Conservation (phyloP, 129 eudicot genomes). For the Artemisia annua region DNA sequence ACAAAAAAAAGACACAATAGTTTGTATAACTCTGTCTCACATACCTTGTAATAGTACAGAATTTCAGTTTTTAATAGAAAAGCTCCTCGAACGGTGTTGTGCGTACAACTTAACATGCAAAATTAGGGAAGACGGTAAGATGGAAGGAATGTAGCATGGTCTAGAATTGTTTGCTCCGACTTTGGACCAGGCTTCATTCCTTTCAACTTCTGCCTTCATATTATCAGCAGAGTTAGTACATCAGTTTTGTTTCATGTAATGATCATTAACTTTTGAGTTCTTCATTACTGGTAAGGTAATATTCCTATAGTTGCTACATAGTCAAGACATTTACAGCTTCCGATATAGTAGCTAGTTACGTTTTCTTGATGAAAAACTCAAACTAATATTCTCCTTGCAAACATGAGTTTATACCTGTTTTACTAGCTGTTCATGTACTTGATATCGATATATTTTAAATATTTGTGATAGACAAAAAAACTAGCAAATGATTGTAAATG, state of each 20-base stretch:
- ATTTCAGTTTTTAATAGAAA: not conserved
- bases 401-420: too few species aligned
- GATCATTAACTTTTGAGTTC: conserved; percentile 19
- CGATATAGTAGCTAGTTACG: not conserved
- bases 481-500: too few species aligned
- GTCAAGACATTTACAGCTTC: not conserved
- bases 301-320: not conserved
- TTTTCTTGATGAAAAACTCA: not conserved
- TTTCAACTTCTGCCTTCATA: conserved; percentile 23
- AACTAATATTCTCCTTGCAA: not conserved
- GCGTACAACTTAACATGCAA: not conserved
- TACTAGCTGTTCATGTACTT: not conserved
- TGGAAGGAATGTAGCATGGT: conserved; percentile 27
- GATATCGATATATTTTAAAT: not conserved
- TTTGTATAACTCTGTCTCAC: not conserved
- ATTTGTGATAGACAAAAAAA: not conserved
- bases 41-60: not conserved
- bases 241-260: not conserved
- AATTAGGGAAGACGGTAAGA: conserved; percentile 19
- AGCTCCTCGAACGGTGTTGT: too few species aligned
- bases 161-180: not conserved
- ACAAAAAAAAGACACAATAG: conserved; percentile 1
- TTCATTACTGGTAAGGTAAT: not conserved
- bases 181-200: conserved; percentile 34
- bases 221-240: not conserved